Conservation (phyloP, 805 yeast genomes). For the Dipodascopsis tothii region DNA sequence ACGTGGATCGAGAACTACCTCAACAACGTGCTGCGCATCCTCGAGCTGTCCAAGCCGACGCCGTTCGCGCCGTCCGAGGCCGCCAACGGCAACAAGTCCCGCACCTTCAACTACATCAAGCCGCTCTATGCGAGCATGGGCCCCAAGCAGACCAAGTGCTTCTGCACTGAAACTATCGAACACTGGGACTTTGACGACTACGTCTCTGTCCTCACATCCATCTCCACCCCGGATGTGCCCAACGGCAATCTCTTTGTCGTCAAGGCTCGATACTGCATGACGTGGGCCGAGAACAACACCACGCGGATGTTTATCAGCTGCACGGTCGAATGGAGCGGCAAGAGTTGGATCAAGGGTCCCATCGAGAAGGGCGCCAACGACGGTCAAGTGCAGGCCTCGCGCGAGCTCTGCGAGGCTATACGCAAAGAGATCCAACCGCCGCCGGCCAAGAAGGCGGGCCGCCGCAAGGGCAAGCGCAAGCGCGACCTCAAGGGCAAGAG, state of each 20-base stretch:
- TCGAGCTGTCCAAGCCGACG: conserved; percentile 10
- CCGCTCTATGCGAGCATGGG: conserved; percentile 78
- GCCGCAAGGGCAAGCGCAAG: conserved; percentile 9
- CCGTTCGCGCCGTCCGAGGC: conserved; percentile 10
- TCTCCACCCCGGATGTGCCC: conserved; percentile 90
- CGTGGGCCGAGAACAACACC: conserved; percentile 63
- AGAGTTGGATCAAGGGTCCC: conserved; percentile 81
- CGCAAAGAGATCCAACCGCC: conserved; percentile 16
- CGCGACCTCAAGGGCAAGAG: neutral
- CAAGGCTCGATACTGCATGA: conserved; percentile 58
- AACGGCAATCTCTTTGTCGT: conserved; percentile 78
- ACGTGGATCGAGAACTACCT: conserved; percentile 39
- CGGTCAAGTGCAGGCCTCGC: conserved; percentile 67
- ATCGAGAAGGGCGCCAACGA: conserved; percentile 76
- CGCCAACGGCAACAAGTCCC: conserved; percentile 27
- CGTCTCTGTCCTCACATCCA: conserved; percentile 54
- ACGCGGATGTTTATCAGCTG: conserved; percentile 61
- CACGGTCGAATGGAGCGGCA: conserved; percentile 80
- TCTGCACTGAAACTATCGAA: conserved; percentile 57
- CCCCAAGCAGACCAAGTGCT: conserved; percentile 81
- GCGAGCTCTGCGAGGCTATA: conserved; percentile 40
- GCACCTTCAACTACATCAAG: conserved; percentile 50
- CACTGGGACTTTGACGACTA: conserved; percentile 46
- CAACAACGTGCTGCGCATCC: conserved; percentile 31
- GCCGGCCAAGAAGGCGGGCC: conserved; percentile 9